Conservation (phyloP, 2,329 filamentous ascomycete species). For the Fusarium solani-melongenae region DNA sequence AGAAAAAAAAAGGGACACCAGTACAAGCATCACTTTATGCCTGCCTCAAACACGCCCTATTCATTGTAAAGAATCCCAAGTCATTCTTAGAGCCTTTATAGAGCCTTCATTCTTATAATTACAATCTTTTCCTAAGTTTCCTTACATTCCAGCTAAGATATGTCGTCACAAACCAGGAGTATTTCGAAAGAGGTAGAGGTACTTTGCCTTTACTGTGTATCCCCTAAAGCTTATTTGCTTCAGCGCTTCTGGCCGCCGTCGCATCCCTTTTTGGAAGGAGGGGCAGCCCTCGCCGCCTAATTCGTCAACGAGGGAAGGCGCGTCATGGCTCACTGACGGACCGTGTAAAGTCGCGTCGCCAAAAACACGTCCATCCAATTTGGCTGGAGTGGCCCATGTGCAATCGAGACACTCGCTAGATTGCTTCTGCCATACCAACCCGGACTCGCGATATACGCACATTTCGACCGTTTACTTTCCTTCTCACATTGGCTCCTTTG, state of each 20-base stretch:
- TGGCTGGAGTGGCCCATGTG: conserved; percentile 32
- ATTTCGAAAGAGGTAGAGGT: too few relatives aligned
- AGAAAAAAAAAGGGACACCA: too few relatives aligned
- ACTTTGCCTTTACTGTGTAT: too few relatives aligned
- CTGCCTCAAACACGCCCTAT: too few relatives aligned
- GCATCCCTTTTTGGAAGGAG: conserved; percentile 23
- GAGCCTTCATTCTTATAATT: too few relatives aligned
- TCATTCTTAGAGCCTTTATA: too few relatives aligned
- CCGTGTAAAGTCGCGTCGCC: conserved; percentile 40
- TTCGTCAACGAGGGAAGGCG: conserved; percentile 32
- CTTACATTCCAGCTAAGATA: too few relatives aligned
- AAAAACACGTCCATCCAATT: conserved; percentile 44
- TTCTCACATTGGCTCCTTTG: neutral
- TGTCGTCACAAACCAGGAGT: too few relatives aligned
- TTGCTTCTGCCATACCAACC: neutral
- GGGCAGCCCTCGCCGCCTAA: conserved; percentile 26
- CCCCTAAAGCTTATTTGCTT: neutral
- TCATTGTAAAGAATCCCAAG: too few relatives aligned
- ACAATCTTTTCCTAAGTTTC: too few relatives aligned
- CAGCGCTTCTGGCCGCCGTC: neutral
- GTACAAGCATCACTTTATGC: too few relatives aligned
- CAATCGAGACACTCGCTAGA: conserved; percentile 11
- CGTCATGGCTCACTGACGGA: conserved; percentile 30
- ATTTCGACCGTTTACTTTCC: neutral
- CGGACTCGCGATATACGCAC: conserved; percentile 9